Base-by-base conservation (phyloP, 169 alveolate species). In the Toxoplasma gondii region DNA sequence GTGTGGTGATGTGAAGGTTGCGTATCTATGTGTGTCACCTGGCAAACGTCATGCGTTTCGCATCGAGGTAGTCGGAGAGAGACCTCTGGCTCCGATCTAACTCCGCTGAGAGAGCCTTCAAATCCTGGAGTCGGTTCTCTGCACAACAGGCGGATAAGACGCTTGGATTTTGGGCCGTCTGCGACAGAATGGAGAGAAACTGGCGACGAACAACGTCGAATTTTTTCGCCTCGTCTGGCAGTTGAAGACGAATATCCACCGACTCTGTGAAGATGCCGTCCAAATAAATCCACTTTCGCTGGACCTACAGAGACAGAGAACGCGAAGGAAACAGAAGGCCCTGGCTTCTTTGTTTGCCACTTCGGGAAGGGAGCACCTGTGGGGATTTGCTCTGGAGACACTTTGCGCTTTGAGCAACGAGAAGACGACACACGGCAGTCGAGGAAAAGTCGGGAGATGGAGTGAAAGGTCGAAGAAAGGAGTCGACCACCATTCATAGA, bases 221-320 rank as follows among this genome's bases (percentile, higher is more conserved):
- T 95, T 97, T 98, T 96, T 98, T 98, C 27, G 99, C 98, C 96
- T 98, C 99, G 94, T 98, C 99, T n/a, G 98, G 98, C 81, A 98
- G 96, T 96, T 98, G 98, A 96, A 97, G 95, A 84, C 99, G 97
- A 86, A 98, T 98, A 97, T 98, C 99, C 96, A 98, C 98, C 86
- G 98, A 96, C 41, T 98, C 99, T 39, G 97, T 98, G 95, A 98
- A 98, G 93, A 98, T 98, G 95, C 98, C 97, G 96, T 98, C 99
- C 70, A 98, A 96, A 96, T 98, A 98, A 97, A 98, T 97, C 99
- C 99, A 98, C 95, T 98, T 97, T 92, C 98, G 93, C 69, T 96
- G 97, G 29, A 95, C 97, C 93, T 88, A 78, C 22, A 41, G 22
- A 39, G n/a, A 54, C 69, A 49, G 49, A 7, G 83, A 34, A 45